Conservation (phyloP, 345 rosid genomes). For the Salix koriyanagi region DNA sequence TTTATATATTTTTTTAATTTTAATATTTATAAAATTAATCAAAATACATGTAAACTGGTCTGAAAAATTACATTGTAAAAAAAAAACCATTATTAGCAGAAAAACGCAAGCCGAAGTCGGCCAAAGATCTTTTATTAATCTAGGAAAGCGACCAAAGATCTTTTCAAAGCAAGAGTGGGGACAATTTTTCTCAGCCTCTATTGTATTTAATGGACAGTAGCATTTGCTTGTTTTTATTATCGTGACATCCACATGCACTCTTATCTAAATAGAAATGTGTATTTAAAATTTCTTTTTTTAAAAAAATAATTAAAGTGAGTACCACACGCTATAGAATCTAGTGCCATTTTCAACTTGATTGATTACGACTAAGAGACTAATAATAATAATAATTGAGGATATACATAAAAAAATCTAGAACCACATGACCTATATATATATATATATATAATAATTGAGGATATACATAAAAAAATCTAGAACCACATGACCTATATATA, state of each 20-base stretch:
- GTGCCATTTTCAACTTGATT: neutral
- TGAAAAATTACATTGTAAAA: no score
- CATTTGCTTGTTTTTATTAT: neutral
- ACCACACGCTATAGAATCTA: neutral
- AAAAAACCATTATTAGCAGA: neutral
- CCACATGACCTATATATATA: neutral
- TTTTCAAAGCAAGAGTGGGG: neutral
- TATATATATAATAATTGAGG: neutral
- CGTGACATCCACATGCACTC: neutral
- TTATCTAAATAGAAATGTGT: neutral
- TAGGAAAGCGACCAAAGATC: neutral
- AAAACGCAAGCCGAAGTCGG: neutral
- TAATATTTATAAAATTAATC: no score
- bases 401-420: neutral
- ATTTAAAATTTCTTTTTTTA: neutral
- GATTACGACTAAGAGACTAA: neutral
- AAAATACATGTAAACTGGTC: accelerated
- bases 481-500: neutral
- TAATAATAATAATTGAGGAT: neutral
- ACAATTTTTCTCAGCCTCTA: neutral
- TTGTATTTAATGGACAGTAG: neutral
- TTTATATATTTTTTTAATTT: no score
- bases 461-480: neutral
- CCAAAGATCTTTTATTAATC: neutral
- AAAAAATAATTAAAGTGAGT: neutral